These are phyloP conservation scores for Blastobotrys apis DNA, from an alignment of 1,139 yeast genomes.

Conservation along the genomic window DNA sequence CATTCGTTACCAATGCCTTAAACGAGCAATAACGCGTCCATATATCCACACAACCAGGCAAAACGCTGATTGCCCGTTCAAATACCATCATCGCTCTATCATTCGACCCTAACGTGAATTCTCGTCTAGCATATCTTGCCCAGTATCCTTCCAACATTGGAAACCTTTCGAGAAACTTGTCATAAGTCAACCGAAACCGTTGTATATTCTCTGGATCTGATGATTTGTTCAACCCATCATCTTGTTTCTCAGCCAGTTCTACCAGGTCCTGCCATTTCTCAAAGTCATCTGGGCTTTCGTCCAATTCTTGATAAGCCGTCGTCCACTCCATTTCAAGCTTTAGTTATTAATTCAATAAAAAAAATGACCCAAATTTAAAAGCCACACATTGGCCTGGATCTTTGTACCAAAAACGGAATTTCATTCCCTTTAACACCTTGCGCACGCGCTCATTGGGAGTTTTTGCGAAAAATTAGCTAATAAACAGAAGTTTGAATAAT, in stretches of 20 bases:
- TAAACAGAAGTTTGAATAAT: too few species aligned
- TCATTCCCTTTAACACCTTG: too few species aligned
- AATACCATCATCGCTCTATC: constrained; percentile 49
- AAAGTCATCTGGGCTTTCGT: constrained; percentile 40
- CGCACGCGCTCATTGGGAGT: too few species aligned
- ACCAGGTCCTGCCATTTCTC: constrained; percentile 49
- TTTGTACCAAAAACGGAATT: neutral
- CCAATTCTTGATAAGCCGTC: constrained; percentile 27
- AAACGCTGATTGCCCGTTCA: constrained; percentile 47
- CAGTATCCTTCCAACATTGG: constrained; percentile 78
- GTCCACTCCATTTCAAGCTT: constrained; percentile 26
- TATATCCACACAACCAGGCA: constrained; percentile 57
- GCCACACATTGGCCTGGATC: neutral
- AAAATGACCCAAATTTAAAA: neutral
- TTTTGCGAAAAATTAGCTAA: too few species aligned
- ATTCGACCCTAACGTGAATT: constrained; percentile 56
- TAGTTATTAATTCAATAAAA: too few species aligned
- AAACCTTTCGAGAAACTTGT: constrained; percentile 53
- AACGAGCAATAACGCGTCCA: constrained; percentile 70
- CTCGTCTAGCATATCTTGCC: constrained; percentile 68
- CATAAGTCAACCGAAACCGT: constrained; percentile 49
- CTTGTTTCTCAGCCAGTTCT: constrained; percentile 33
- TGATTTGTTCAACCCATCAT: constrained; percentile 44
- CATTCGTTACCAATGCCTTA: constrained; percentile 38
- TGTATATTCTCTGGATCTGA: constrained; percentile 42